Conservation (phyloP, 2,329 filamentous ascomycete species). For the Sarocladium oryzae region DNA sequence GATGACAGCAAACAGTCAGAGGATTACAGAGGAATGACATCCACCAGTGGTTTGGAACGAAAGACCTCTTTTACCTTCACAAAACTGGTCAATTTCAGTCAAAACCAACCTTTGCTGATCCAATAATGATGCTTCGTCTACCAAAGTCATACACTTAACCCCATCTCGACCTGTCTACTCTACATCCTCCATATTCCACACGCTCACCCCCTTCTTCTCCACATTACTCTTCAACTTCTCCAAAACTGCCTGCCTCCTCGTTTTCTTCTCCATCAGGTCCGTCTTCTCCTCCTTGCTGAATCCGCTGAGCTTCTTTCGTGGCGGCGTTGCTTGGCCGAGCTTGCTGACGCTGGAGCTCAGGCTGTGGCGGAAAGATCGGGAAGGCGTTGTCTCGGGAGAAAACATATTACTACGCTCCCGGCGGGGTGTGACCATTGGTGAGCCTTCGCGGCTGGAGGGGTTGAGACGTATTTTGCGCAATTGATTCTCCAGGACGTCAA, state of each 20-base stretch:
- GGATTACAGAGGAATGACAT: no score
- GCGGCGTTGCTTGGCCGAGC: conserved; percentile 36
- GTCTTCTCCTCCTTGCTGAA: conserved; percentile 54
- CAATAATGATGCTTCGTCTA: neutral
- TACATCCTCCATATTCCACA: conserved; percentile 44
- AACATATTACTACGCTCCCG: conserved; percentile 30
- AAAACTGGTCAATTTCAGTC: neutral
- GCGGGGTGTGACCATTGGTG: conserved; percentile 33
- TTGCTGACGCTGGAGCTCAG: conserved; percentile 27
- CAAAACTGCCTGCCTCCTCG: conserved; percentile 46
- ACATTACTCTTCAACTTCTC: conserved; percentile 44
- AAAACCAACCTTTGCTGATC: neutral
- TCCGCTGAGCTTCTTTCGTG: conserved; percentile 55
- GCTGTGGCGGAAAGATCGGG: conserved; percentile 35
- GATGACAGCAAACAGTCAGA: no score
- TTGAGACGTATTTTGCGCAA: conserved; percentile 64
- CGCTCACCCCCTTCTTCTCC: conserved; percentile 41
- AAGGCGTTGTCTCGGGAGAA: conserved; percentile 37
- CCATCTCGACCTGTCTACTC: conserved; percentile 25
- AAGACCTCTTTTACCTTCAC: no score
- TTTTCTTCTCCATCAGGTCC: conserved; percentile 46
- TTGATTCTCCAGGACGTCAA: conserved; percentile 84
- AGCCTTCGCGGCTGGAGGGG: conserved; percentile 36
- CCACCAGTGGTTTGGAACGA: no score
- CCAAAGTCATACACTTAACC: neutral